These are phyloP conservation scores for Fragaria nilgerrensis DNA, from an alignment of 306 rosid species.

Conservation along the genomic window DNA sequence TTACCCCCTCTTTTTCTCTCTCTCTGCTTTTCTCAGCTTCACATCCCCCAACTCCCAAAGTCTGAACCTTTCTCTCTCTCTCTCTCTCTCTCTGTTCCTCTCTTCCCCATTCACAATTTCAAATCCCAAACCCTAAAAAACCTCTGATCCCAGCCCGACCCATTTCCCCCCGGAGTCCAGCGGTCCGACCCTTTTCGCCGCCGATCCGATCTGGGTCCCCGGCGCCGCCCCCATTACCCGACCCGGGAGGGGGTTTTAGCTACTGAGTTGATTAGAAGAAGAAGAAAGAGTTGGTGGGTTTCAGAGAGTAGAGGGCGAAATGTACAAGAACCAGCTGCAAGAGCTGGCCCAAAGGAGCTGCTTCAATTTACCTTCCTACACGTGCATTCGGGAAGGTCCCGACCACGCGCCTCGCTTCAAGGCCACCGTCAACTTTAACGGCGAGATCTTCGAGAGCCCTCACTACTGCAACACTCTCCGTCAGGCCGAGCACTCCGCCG, in stretches of 20 bases:
- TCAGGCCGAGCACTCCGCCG: slow-evolving; percentile 98
- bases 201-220: slow-evolving; percentile 59
- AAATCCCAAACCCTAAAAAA: slow-evolving; percentile 30
- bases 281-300: not conserved
- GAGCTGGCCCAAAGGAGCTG: slow-evolving; percentile 99
- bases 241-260: not conserved
- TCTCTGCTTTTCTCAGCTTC: slow-evolving; percentile 25
- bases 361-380: slow-evolving; percentile 93
- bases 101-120: slow-evolving; percentile 3
- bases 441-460: slow-evolving; percentile 93
- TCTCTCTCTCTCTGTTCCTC: slow-evolving; percentile 7
- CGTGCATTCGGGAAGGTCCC: slow-evolving; percentile 95
- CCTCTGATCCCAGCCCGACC: slow-evolving; percentile 28
- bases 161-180: slow-evolving; percentile 20
- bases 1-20: not conserved
- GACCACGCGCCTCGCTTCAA: slow-evolving; percentile 99
- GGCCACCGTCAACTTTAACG: slow-evolving; percentile 92
- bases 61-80: not conserved
- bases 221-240: slow-evolving; percentile 6
- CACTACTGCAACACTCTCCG: slow-evolving; percentile 86
- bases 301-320: slow-evolving; percentile 39
- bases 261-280: too few species aligned
- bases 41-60: slow-evolving; percentile 19
- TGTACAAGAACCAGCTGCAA: slow-evolving; percentile 99
- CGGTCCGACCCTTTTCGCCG: not conserved